A percentile compares a stretch with the other conserved stretches of the same genome.
These are phyloP conservation scores for Kwoniella mangroviensis DNA, from an alignment of 768 basidiomycete genomes.

Conservation along the genomic window DNA sequence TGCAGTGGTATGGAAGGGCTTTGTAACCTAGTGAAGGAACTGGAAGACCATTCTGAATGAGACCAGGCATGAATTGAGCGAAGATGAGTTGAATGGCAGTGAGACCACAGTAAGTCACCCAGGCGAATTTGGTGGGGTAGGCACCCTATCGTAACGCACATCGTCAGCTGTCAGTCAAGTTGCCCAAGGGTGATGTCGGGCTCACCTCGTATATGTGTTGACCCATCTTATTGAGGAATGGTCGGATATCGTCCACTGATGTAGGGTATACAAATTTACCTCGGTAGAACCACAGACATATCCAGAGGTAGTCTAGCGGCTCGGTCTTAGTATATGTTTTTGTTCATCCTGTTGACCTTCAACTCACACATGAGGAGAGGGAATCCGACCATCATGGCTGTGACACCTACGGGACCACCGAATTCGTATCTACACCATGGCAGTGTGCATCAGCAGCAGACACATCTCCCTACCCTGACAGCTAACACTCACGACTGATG, in stretches of 20 bases:
- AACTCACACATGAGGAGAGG: conserved; percentile 81
- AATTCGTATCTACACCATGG: conserved; percentile 77
- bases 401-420: conserved; percentile 88
- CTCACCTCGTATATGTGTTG: conserved; percentile 77
- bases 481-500: conserved; percentile 65
- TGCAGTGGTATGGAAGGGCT: conserved; percentile 94
- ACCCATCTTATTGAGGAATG: conserved; percentile 83
- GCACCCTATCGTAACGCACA: conserved; percentile 69
- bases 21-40: conserved; percentile 93
- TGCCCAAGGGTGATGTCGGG: conserved; percentile 4
- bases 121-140: conserved; percentile 82
- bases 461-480: not conserved
- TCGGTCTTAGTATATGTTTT: not conserved
- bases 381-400: conserved; percentile 92
- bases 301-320: conserved; percentile 83
- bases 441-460: too few relatives aligned
- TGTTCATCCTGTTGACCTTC: not conserved
- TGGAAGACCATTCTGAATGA: conserved; percentile 80
- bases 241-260: conserved; percentile 71
- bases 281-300: conserved; percentile 94
- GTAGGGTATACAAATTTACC: conserved; percentile 75
- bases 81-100: conserved; percentile 87
- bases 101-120: conserved; percentile 86
- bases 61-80: conserved; percentile 88
- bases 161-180: not conserved